Evolutionary conservation across 169 alveolate species (phyloP).

Genomic region (Plasmodium coatneyi): DNA sequence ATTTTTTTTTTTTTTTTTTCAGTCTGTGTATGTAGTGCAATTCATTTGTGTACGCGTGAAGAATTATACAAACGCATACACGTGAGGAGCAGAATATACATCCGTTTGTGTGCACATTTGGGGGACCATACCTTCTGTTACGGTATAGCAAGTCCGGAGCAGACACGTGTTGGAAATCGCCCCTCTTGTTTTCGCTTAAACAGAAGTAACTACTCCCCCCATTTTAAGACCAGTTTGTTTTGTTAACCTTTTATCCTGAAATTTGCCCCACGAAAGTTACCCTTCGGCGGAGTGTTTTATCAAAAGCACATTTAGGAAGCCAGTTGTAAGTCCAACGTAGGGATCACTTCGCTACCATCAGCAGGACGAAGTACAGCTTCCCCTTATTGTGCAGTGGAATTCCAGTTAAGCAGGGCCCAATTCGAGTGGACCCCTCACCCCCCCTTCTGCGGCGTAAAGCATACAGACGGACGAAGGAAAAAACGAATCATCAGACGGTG

Average conservation of each 20-base stretch:
- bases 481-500: not conserved
- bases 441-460: not conserved
- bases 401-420: not conserved
- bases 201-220: not conserved
- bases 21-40: not conserved
- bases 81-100: not conserved
- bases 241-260: not conserved
- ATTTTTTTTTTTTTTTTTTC: conserved; percentile 10
- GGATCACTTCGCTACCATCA: not conserved
- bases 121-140: not conserved
- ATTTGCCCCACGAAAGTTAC: not conserved
- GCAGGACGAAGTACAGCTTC: not conserved
- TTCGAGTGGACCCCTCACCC: not conserved
- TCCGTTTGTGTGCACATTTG: not conserved
- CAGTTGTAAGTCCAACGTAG: not conserved
- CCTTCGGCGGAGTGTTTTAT: not conserved
- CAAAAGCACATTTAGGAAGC: not conserved
- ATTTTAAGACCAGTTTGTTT: not conserved
- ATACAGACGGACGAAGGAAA: not conserved
- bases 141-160: not conserved
- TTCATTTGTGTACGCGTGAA: not conserved
- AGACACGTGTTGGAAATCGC: not conserved
- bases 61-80: not conserved
- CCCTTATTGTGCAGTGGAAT: not conserved
- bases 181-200: not conserved